Base-by-base conservation (phyloP, 768 basidiomycete species). In the Mycena olivaceomarginata region DNA sequence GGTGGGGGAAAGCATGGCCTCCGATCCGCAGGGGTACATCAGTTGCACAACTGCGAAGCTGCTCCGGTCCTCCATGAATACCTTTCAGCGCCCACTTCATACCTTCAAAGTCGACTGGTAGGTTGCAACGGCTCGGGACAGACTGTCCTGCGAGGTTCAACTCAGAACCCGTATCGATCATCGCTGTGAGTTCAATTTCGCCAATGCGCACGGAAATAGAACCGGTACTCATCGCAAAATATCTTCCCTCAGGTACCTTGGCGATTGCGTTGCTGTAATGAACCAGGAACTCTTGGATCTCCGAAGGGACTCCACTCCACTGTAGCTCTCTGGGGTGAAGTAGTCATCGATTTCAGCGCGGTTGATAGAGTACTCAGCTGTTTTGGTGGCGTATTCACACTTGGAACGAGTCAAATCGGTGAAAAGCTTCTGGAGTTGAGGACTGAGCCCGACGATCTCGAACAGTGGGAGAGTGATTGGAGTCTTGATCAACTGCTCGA, bases 31-130 rank as follows among this genome's bases (percentile, higher is more conserved):
- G 67, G 1, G 75, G 59, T 13, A 72, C 70, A 16, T 77, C 59
- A 22, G 75, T 77, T 43, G 70, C 45, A 25, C 75, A 77, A 8
- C 75, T 70, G 1, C 46, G 45, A 0, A 77, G 56, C 40, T 77
- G 75, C 25, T 77, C 75, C 3, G 75, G 70, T 10, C 25, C 46
- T 0, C 75, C 75, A 22, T 77, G 75, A 45, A 77, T 72, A 8
- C 75, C 75, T 31, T 68, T 72, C 15, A 72, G 41, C 9, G 70
- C 57, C 75, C 75, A 77, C 18, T 72, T 71, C 70, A 68, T 72
- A 0, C 75, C 75, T 22, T 77, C 75, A 18, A 77, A 77, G 15
- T 77, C 75, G 15, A 77, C 70, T 0, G 75, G 10, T 0, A 77
- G 22, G 16, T 18, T 25, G 57, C 66, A 67, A 0, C 72, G 22